Percentiles rank a stretch among this genome's conserved stretches.
These are phyloP conservation scores for Pseudomonodictys pantanalensis DNA, from an alignment of 495 filamentous ascomycete genomes.

Conservation along the genomic window DNA sequence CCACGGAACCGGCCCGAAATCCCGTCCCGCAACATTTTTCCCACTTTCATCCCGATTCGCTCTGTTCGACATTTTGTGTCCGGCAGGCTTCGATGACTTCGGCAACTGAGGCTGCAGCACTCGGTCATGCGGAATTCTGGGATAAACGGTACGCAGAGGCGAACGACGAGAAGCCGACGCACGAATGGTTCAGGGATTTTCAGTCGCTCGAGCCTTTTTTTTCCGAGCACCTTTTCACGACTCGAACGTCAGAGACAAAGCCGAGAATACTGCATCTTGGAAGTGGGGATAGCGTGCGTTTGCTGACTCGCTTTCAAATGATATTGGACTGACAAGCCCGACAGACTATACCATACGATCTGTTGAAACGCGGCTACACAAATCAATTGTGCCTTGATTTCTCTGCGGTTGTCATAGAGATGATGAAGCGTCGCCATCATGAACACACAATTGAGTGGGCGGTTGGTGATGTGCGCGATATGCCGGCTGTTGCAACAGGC, in stretches of 20 bases:
- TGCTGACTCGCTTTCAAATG: background rate
- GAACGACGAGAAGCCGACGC: slow-evolving; percentile 32
- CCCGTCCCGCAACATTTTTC: too few species aligned
- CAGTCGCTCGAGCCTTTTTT: slow-evolving; percentile 51
- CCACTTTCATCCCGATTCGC: background rate
- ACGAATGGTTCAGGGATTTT: slow-evolving; percentile 57
- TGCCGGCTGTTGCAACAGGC: slow-evolving; percentile 36
- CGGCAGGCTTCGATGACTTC: background rate
- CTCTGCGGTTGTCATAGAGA: slow-evolving; percentile 50
- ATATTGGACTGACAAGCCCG: slow-evolving; percentile 4
- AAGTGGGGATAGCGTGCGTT: slow-evolving; percentile 56
- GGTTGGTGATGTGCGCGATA: slow-evolving; percentile 53
- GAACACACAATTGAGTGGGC: slow-evolving; percentile 48
- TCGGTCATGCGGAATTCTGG: slow-evolving; percentile 52
- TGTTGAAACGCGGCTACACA: slow-evolving; percentile 49
- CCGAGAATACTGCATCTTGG: slow-evolving; percentile 55
- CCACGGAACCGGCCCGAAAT: too few species aligned
- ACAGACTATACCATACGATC: slow-evolving; percentile 52
- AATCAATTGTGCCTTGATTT: slow-evolving; percentile 60
- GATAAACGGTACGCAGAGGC: slow-evolving; percentile 48
- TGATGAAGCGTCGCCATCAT: slow-evolving; percentile 49
- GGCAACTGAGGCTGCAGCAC: slow-evolving; percentile 15
- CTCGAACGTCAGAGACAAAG: slow-evolving; percentile 24
- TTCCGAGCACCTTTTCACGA: slow-evolving; percentile 41
- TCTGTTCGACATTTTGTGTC: background rate